These are phyloP conservation scores for Paraphaeosphaeria sporulosa DNA, from an alignment of 2,329 filamentous ascomycete genomes.

Conservation along the genomic window DNA sequence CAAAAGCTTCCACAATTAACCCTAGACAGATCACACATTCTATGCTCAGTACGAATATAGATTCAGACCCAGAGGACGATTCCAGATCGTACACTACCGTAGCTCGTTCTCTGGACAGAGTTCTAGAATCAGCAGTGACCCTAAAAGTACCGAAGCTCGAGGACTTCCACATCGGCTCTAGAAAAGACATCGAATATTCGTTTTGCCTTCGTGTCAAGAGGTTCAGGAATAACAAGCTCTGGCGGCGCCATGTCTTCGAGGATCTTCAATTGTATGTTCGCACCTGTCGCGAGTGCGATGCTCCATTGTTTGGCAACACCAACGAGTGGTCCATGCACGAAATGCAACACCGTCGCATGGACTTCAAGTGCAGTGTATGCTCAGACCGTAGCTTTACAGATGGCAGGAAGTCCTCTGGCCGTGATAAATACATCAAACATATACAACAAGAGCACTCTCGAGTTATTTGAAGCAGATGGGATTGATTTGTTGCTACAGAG, in stretches of 20 bases:
- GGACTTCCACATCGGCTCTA: constrained; percentile 12
- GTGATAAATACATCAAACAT: constrained; percentile 20
- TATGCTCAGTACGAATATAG: constrained; percentile 11
- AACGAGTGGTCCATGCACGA: constrained; percentile 31
- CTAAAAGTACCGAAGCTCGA: constrained; percentile 22
- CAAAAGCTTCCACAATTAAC: constrained; percentile 22
- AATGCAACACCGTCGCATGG: constrained; percentile 24
- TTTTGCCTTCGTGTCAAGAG: constrained; percentile 25
- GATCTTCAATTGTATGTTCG: constrained; percentile 30
- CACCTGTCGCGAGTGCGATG: constrained; percentile 23
- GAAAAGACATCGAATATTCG: constrained; percentile 23
- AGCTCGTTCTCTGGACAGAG: constrained; percentile 21
- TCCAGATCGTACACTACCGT: constrained; percentile 22
- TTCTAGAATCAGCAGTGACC: constrained; percentile 11
- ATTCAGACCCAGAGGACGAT: constrained; percentile 23
- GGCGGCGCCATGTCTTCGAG: constrained; percentile 25
- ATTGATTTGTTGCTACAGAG: constrained; percentile 13
- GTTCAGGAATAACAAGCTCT: constrained; percentile 20
- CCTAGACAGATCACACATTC: constrained; percentile 18
- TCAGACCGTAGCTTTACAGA: neutral
- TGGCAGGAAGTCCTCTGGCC: constrained; percentile 2
- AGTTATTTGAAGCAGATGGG: constrained; percentile 12
- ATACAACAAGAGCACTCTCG: constrained; percentile 16
- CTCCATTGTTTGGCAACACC: constrained; percentile 19
- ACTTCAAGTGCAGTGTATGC: constrained; percentile 23